Evolutionary conservation across 805 yeast genomes (phyloP).

Genomic region (Diddensiella caesifluorescens): DNA sequence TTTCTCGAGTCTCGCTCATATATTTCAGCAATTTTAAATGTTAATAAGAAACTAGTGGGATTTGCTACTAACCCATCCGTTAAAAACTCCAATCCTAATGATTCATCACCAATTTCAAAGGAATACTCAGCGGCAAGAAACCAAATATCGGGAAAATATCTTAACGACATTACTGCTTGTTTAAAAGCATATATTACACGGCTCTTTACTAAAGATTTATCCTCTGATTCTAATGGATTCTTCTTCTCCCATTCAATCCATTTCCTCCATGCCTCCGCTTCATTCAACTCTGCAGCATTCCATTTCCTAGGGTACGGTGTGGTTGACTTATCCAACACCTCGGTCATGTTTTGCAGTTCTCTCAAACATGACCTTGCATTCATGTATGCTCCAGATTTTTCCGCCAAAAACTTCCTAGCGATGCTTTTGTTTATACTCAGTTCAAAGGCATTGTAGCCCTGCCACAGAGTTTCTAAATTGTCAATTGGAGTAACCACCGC

Average conservation of each 20-base stretch:
- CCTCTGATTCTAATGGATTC: conserved; percentile 60
- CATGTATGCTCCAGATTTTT: conserved; percentile 80
- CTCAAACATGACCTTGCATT: conserved; percentile 70
- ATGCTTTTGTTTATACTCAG: conserved; percentile 66
- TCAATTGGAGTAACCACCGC: conserved; percentile 71
- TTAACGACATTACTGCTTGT: conserved; percentile 57
- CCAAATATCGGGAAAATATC: conserved; percentile 74
- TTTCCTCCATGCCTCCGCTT: conserved; percentile 54
- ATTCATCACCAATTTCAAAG: conserved; percentile 21
- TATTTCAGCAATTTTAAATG: conserved; percentile 62
- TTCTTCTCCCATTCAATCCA: conserved; percentile 79
- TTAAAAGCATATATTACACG: conserved; percentile 69
- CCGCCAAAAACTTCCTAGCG: conserved; percentile 80
- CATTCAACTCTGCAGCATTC: conserved; percentile 31
- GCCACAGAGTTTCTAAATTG: conserved; percentile 75
- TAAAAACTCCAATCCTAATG: conserved; percentile 41
- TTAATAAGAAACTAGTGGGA: conserved; percentile 63
- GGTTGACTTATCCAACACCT: conserved; percentile 41
- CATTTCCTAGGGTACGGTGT: conserved; percentile 28
- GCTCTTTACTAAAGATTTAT: conserved; percentile 40
- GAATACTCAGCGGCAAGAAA: conserved; percentile 46
- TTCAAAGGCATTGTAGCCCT: conserved; percentile 76
- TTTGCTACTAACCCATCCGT: conserved; percentile 54
- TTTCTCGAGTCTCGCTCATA: conserved; percentile 55
- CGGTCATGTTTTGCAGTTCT: conserved; percentile 60